Evolutionary conservation across 2,329 filamentous ascomycete species (phyloP), one percentile per base, ranked within the genome.

Genomic region (Pseudodiploospora longispora): DNA sequence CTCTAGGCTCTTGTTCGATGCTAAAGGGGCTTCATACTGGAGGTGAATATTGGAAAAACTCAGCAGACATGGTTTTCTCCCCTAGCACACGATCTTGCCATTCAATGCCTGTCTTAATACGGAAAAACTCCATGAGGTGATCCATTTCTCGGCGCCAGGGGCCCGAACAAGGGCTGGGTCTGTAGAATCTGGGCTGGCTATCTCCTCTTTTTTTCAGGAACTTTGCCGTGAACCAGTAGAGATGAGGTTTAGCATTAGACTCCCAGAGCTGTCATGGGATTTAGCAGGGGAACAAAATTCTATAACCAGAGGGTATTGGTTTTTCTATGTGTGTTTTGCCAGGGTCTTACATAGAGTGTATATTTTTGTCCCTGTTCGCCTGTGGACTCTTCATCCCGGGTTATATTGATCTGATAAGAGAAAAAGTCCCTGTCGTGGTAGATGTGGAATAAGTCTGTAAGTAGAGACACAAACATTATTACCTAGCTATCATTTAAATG

Each of bases 341-440:
- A 8, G 38, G 5, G 5, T 63, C 76, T 64, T 65, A 85, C 82
- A 47, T 71, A 75, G 2, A 86, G 60, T 0, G 69, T 65, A 35
- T 78, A 82, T 33, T 74, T 77, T 55, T 87, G 77, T 36, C 76
- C 75, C 1, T 63, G 56, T 34, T 74, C 74, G 8, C 67, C 65
- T 4, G 53, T 52, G 10, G 60, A 57, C 48, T 60, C 34, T 57
- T 70, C 60, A 63, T 75, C 57, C 56, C 83, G 76, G 3, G 72
- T 71, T 10, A 93, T 64, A 0, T 71, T 69, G 46, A 86, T 64
- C 43, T 81, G 71, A 62, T 87, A 88, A 4, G 67, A 60, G 58
- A 87, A 86, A 39, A 72, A 75, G 0, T 73, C 74, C 3, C 55
- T 44, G 57, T 93, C 86, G 12, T 62, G 64, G 61, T 84, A 88